Evolutionary conservation across 2,329 filamentous ascomycete genomes (phyloP).

Genomic region (Ophiostoma populinum): DNA sequence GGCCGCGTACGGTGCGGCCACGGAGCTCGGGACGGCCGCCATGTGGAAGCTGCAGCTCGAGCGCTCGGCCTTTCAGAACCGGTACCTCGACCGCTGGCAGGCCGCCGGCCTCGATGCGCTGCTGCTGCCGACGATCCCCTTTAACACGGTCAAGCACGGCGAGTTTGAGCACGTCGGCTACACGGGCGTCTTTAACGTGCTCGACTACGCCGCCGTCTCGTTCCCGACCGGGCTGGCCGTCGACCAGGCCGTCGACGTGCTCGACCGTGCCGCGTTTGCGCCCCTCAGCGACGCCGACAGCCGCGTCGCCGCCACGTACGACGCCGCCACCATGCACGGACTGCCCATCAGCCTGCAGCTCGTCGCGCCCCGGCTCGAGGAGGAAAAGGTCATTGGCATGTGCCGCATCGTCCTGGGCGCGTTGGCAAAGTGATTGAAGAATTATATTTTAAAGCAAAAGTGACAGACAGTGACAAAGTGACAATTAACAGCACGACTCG

Average conservation of each 20-base stretch:
- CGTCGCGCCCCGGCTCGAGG: conserved; percentile 24
- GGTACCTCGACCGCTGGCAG: conserved; percentile 29
- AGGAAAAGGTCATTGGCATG: conserved; percentile 23
- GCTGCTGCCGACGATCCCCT: conserved; percentile 37
- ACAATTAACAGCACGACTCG: background rate
- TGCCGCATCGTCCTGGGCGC: conserved; percentile 13
- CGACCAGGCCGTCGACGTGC: conserved; percentile 22
- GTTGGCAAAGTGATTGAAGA: background rate
- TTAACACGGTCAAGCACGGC: conserved; percentile 24
- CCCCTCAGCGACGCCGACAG: conserved; percentile 22
- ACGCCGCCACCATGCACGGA: conserved; percentile 9
- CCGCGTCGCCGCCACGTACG: conserved; percentile 21
- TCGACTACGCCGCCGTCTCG: conserved; percentile 30
- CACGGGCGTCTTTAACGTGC: conserved; percentile 31
- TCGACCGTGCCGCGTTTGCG: conserved; percentile 14
- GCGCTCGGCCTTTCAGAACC: conserved; percentile 26
- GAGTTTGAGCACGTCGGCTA: conserved; percentile 30
- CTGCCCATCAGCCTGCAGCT: conserved; percentile 16
- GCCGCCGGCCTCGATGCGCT: conserved; percentile 40
- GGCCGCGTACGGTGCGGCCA: conserved; percentile 17
- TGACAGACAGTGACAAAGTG: background rate
- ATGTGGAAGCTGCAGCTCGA: conserved; percentile 32
- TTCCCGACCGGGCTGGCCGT: conserved; percentile 26
- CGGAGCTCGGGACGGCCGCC: conserved; percentile 24
- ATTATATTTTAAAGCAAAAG: too few species aligned